Evolutionary conservation across 768 basidiomycete species (phyloP).

Genomic region (Leucocoprinus birnbaumii): DNA sequence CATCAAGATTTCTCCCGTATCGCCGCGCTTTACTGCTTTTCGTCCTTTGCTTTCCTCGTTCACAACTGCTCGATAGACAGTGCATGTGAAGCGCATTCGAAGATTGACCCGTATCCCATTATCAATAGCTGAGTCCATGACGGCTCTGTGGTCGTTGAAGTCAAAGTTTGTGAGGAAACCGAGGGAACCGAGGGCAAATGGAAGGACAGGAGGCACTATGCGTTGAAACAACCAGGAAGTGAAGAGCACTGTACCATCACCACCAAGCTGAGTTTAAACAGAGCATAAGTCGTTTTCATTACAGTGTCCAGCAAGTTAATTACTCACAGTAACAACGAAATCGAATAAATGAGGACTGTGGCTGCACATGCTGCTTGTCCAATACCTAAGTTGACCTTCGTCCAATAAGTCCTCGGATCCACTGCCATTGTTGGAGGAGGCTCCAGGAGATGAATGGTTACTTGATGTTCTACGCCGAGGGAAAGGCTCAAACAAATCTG

Average conservation of each 20-base stretch:
- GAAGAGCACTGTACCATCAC: slow-evolving; percentile 97
- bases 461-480: slow-evolving; percentile 74
- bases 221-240: slow-evolving; percentile 99
- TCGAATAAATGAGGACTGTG: slow-evolving; percentile 91
- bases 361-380: slow-evolving; percentile 96
- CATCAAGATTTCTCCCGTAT: slow-evolving; percentile 98
- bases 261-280: slow-evolving; percentile 68
- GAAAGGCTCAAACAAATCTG: slow-evolving; percentile 82
- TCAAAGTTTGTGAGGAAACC: slow-evolving; percentile 98
- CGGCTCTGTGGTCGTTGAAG: slow-evolving; percentile 79
- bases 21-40: slow-evolving; percentile 88
- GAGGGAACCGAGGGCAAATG: slow-evolving; percentile 95
- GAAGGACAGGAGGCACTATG: slow-evolving; percentile 97
- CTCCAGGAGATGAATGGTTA: slow-evolving; percentile 55
- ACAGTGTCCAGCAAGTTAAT: neutral
- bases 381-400: slow-evolving; percentile 93
- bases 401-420: slow-evolving; percentile 43
- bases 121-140: slow-evolving; percentile 87
- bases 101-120: slow-evolving; percentile 95
- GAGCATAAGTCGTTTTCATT: slow-evolving; percentile 7
- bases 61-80: slow-evolving; percentile 89
- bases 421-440: slow-evolving; percentile 33
- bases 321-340: slow-evolving; percentile 91
- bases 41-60: slow-evolving; percentile 64
- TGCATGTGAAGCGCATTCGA: slow-evolving; percentile 99